Evolutionary conservation across 768 basidiomycete genomes (phyloP), one percentile per base, ranked within the genome.

Genomic region (Lyophyllum atratum): DNA sequence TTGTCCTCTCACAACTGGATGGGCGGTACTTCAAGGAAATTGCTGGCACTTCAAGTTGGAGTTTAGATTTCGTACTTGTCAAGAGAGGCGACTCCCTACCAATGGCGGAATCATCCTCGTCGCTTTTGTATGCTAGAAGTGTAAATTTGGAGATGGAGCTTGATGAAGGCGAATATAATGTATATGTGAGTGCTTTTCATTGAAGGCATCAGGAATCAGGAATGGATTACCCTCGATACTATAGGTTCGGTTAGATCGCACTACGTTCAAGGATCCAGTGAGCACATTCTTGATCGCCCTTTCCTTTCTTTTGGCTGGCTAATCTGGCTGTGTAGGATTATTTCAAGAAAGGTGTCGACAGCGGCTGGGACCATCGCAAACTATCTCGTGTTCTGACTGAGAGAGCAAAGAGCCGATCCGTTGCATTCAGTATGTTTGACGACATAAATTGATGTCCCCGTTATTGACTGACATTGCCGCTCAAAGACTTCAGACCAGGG

Each of bases 1-100:
- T 85, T 43, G 81, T 83, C 26, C 75, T 85, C 33, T 80, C 81
- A 12, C 81, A 82, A 59, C 60, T 80, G 25, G 82, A 85, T 56
- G 62, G 68, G 6, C 73, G 82, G 6, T 85, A 80, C 66, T 85
- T 79, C 67, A 66, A 69, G 22, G 81, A 81, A 45, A 70, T 85
- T 37, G 64, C 78, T 0, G 78, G 79, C 5, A 72, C 66, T 34
- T 74, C 75, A 15, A 60, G 62, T 25, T 84, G 80, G 81, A 74
- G 71, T 10, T 70, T 84, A 55, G 82, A 85, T 55, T 83, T 84
- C 58, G 68, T 72, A 8, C 68, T 85, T 1, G 80, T 79, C 65
- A 81, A 79, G 58, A 73, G 76, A 59, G 81, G 80, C 4, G 71
- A 74, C 37, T 73, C 68, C 26, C 70, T 73, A 26, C 65, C 74